A percentile compares a stretch with the other conserved stretches of the same genome.
phyloP scores from a whole-genome alignment of 129 eudicot genomes.

The Ambrosia trifida region DNA sequence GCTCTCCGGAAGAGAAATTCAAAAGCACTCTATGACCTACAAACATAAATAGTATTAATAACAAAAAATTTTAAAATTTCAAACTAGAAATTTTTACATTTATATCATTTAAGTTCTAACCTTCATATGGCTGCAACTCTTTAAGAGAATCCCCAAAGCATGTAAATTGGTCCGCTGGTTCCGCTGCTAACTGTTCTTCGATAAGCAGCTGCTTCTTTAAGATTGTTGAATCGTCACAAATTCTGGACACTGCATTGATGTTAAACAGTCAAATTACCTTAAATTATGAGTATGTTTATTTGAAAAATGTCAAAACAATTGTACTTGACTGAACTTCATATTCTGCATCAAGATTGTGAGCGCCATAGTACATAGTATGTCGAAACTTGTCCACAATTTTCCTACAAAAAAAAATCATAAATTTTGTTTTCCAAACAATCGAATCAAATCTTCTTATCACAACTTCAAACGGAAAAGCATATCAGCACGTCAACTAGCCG shows the following conservation, averaged over 20 bases:
- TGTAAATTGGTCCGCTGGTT: slow-evolving; percentile 29
- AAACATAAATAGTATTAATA: slow-evolving; percentile 10
- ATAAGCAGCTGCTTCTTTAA: slow-evolving; percentile 47
- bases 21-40: slow-evolving; percentile 35
- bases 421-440: neutral
- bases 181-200: slow-evolving; percentile 50
- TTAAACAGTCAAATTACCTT: slow-evolving; percentile 6
- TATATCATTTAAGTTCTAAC: slow-evolving; percentile 32
- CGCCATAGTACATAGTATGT: slow-evolving; percentile 42
- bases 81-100: neutral
- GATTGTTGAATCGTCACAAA: slow-evolving; percentile 41
- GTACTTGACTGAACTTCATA: slow-evolving; percentile 46
- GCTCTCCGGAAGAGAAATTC: slow-evolving; percentile 49
- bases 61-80: neutral
- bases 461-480: neutral
- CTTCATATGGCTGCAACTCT: slow-evolving; percentile 55
- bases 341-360: slow-evolving; percentile 32
- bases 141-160: slow-evolving; percentile 48
- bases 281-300: neutral
- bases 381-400: slow-evolving; percentile 41
- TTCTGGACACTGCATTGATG: slow-evolving; percentile 39
- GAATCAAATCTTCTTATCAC: neutral
- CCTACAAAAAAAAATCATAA: slow-evolving; percentile 29
- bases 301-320: neutral
- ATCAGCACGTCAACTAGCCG: neutral